A percentile compares a stretch with the other conserved stretches of the same genome.
Conservation (phyloP, 164 flowering plant species). For the Saururus chinensis region DNA sequence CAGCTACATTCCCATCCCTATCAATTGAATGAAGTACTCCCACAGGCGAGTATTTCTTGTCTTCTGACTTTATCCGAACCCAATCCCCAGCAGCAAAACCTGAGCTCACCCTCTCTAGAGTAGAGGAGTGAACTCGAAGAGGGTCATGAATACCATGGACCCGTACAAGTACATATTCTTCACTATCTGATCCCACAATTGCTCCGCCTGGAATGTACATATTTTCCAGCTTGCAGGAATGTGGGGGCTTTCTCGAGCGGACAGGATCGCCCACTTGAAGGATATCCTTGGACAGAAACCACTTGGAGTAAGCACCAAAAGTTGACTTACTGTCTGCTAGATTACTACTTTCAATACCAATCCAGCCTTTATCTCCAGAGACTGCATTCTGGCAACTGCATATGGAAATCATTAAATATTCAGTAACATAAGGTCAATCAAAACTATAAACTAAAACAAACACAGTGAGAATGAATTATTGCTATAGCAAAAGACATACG, state of each 20-base stretch:
- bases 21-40: conserved; percentile 74
- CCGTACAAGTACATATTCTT: conserved; percentile 59
- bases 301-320: conserved; percentile 39
- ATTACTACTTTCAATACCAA: conserved; percentile 21
- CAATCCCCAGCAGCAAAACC: conserved; percentile 90
- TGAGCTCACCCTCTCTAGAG: conserved; percentile 66
- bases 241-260: conserved; percentile 67
- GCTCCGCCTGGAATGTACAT: conserved; percentile 76
- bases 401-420: too few species aligned
- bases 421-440: neutral
- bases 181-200: conserved; percentile 58
- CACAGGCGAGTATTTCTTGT: conserved; percentile 65
- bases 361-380: conserved; percentile 33
- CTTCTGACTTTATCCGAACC: conserved; percentile 63
- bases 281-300: conserved; percentile 73
- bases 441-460: too few species aligned
- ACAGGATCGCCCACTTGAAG: conserved; percentile 76
- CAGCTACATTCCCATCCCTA: conserved; percentile 57
- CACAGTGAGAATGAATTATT: too few species aligned
- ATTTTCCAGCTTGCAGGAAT: conserved; percentile 53
- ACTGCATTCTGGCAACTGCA: conserved; percentile 58
- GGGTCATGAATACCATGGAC: conserved; percentile 88
- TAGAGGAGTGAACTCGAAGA: conserved; percentile 43
- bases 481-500: too few species aligned
- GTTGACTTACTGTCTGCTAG: conserved; percentile 18